These are phyloP conservation scores for Sphenostylis stenocarpa DNA, from an alignment of 306 rosid species.

Conservation along the genomic window DNA sequence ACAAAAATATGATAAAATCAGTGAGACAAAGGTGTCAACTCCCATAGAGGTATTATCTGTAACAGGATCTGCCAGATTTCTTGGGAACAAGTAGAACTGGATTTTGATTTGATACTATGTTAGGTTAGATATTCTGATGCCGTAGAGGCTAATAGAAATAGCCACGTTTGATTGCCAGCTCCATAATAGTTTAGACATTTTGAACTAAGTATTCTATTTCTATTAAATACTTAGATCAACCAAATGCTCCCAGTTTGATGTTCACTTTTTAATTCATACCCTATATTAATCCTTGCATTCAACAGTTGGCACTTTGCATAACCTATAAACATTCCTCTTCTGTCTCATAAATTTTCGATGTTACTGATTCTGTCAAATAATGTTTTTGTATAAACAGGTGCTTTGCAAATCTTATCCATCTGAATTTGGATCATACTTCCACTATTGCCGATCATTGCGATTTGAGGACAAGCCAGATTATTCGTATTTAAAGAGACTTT, in stretches of 20 bases:
- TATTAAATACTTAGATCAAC: not conserved
- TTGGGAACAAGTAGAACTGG: constrained; percentile 15
- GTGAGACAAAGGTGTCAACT: constrained; percentile 93
- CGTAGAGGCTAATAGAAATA: constrained; percentile 2
- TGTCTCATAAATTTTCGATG: constrained; percentile 16
- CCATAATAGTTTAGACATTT: not conserved
- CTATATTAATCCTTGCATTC: constrained; percentile 16
- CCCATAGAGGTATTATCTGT: constrained; percentile 76
- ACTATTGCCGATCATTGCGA: constrained; percentile 92
- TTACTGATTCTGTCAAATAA: constrained; percentile 33
- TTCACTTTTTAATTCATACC: not conserved
- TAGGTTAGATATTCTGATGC: constrained; percentile 18
- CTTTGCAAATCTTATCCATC: constrained; percentile 91
- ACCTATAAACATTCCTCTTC: constrained; percentile 10
- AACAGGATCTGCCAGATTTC: not conserved
- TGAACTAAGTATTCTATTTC: not conserved
- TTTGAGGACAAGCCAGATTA: constrained; percentile 99
- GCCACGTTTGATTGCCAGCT: constrained; percentile 5
- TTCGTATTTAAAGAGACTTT: constrained; percentile 94
- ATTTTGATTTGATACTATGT: constrained; percentile 8
- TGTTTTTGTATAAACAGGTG: constrained; percentile 56
- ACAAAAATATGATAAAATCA: constrained; percentile 93
- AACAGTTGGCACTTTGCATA: constrained; percentile 8
- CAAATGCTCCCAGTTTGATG: constrained; percentile 12
- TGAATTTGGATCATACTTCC: constrained; percentile 96